Evolutionary conservation across 371 early-diverging fungal genomes (phyloP).

Genomic region (Syncephalastrum contaminatum): DNA sequence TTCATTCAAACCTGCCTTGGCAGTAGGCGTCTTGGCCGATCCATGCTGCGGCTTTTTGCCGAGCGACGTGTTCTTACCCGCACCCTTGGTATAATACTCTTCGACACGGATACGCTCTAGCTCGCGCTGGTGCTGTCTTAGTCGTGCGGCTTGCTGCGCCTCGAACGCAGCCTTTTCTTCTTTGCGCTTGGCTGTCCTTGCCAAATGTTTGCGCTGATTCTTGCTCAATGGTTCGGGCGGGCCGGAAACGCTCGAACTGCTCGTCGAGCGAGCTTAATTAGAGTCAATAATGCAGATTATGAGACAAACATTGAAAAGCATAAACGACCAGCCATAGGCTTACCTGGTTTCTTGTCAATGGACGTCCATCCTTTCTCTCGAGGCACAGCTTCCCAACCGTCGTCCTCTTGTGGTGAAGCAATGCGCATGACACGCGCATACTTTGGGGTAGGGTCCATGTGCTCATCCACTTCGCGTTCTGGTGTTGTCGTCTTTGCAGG

Average conservation of each 20-base stretch:
- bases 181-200: slow-evolving; percentile 42
- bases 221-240: slow-evolving; percentile 39
- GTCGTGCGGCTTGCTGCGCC: slow-evolving; percentile 45
- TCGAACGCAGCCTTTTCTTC: slow-evolving; percentile 39
- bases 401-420: slow-evolving; percentile 31
- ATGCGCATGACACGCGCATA: slow-evolving; percentile 48
- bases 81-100: slow-evolving; percentile 41
- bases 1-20: slow-evolving; percentile 35
- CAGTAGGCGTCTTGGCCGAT: slow-evolving; percentile 26
- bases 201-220: slow-evolving; percentile 54
- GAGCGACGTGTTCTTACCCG: slow-evolving; percentile 11
- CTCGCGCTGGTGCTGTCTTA: slow-evolving; percentile 49
- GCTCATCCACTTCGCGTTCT: slow-evolving; percentile 36
- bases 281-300: too few species aligned
- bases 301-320: not conserved
- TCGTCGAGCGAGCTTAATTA: too few species aligned
- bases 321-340: not conserved
- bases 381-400: slow-evolving; percentile 31
- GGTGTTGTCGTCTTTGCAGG: not conserved
- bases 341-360: slow-evolving; percentile 14
- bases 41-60: slow-evolving; percentile 3
- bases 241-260: not conserved
- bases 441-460: slow-evolving; percentile 38
- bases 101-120: slow-evolving; percentile 32
- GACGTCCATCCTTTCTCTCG: slow-evolving; percentile 33